Conservation (phyloP, 768 basidiomycete genomes). For the Cystobasidium ongulense region DNA sequence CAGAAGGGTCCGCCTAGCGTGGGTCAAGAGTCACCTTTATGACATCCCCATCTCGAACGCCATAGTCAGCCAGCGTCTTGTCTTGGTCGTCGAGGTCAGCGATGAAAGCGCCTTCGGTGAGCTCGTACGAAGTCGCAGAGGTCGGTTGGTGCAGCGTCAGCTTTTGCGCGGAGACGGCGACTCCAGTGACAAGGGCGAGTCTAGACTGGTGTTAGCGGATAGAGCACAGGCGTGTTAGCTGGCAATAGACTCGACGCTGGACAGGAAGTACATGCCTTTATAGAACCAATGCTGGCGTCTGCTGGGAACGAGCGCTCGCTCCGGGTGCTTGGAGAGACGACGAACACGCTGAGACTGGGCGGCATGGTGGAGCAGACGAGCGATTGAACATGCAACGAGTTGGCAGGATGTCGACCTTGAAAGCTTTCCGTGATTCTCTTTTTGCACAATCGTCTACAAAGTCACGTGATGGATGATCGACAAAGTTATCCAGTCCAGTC, state of each 20-base stretch:
- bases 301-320: conserved; percentile 7
- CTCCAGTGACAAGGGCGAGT: conserved; percentile 79
- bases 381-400: no score
- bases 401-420: no score
- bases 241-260: no score
- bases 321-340: conserved; percentile 16
- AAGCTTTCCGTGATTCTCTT: no score
- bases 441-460: no score
- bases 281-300: not conserved
- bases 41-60: conserved; percentile 64
- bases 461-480: no score
- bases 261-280: conserved; percentile 16
- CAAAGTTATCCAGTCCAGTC: no score
- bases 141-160: conserved; percentile 60
- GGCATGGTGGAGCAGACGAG: not conserved
- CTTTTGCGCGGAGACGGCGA: conserved; percentile 63
- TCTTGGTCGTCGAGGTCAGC: conserved; percentile 59
- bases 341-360: conserved; percentile 1
- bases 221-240: no score
- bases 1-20: not conserved
- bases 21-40: conserved; percentile 57
- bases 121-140: conserved; percentile 42
- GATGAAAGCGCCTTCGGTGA: conserved; percentile 44
- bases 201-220: conserved; percentile 52
- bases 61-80: conserved; percentile 64